Evolutionary conservation across 192 early-diverging fungal species (phyloP), one percentile per base, ranked within the genome.

Genomic region (Mortierella antarctica): DNA sequence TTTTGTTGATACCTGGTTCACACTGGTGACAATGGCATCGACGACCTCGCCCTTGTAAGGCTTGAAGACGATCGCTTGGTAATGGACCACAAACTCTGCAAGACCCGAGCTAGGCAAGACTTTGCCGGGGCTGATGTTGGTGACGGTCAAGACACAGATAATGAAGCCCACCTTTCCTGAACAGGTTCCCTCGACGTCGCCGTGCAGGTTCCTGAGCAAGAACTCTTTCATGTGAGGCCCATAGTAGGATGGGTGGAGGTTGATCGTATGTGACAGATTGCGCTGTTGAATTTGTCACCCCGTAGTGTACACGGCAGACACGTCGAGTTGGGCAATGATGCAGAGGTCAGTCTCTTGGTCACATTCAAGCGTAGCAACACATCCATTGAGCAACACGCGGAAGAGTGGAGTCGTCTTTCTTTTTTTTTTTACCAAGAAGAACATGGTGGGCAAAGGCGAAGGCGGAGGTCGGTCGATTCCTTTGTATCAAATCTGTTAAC

Each of bases 11-110:
- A 95, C 93, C 89, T 96, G 93, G 73, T 94, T 98, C 7, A 99
- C 97, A 54, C 88, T 92, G 0, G 91, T 94, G 1, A 95, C 93
- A 7, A 96, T 89, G 0, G 93, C 97, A 83, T 99, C 97, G 9
- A 98, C 86, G 9, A 99, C 98, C 84, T 99, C 95, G 57, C 95
- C 94, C 68, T 93, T 97, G 86, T 97, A 99, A 15, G 97, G 96
- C 76, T 96, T 98, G 70, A 98, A 97, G 5, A 99, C 94, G 78
- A 99, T 93, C 5, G 98, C 98, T 64, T 95, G 93, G 84, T 99
- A 90, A 50, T 88, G 82, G 52, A 99, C 91, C 45, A 89, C 88
- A 73, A 96, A 99, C 85, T 99, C 97, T n/a, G 97, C 96, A 18
- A 92, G 87, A 12, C 94, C 94, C 7, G 85, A 83, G 45, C 87